Conservation (phyloP, 495 filamentous ascomycete species). For the Rostrohypoxylon terebratum region DNA sequence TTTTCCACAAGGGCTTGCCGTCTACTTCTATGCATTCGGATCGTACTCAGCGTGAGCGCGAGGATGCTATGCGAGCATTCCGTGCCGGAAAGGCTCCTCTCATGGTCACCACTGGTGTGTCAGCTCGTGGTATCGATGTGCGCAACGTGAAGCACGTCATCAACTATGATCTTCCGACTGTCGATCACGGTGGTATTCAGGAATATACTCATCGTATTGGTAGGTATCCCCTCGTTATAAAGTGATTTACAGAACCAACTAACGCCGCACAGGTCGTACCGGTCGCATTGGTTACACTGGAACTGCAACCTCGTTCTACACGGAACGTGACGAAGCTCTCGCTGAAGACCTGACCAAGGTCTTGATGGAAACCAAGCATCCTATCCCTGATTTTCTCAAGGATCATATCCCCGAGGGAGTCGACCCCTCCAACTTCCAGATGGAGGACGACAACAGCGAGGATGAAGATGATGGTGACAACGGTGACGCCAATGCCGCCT, state of each 20-base stretch:
- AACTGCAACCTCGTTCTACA: constrained; percentile 88
- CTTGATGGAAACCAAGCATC: constrained; percentile 80
- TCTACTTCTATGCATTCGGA: constrained; percentile 87
- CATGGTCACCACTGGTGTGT: constrained; percentile 84
- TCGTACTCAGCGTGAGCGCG: constrained; percentile 90
- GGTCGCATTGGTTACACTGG: constrained; percentile 92
- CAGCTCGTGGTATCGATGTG: constrained; percentile 92
- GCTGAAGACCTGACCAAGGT: constrained; percentile 78
- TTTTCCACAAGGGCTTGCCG: constrained; percentile 83
- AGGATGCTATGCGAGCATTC: constrained; percentile 92
- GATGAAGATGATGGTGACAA: constrained; percentile 50
- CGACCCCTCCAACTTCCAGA: constrained; percentile 60
- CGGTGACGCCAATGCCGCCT: too few relatives aligned
- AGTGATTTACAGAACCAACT: constrained; percentile 16
- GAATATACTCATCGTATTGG: constrained; percentile 97
- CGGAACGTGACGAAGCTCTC: constrained; percentile 73
- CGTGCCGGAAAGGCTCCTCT: constrained; percentile 78
- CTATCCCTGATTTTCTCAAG: constrained; percentile 84
- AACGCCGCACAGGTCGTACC: constrained; percentile 77
- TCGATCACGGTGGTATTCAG: constrained; percentile 82
- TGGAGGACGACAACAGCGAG: constrained; percentile 74
- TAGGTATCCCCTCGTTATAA: constrained; percentile 53
- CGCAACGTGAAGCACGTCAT: constrained; percentile 88
- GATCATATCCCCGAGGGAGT: constrained; percentile 67
- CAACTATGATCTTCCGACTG: constrained; percentile 86